Conservation (phyloP, 345 rosid genomes). For the Chamaenerion angustifolium region DNA sequence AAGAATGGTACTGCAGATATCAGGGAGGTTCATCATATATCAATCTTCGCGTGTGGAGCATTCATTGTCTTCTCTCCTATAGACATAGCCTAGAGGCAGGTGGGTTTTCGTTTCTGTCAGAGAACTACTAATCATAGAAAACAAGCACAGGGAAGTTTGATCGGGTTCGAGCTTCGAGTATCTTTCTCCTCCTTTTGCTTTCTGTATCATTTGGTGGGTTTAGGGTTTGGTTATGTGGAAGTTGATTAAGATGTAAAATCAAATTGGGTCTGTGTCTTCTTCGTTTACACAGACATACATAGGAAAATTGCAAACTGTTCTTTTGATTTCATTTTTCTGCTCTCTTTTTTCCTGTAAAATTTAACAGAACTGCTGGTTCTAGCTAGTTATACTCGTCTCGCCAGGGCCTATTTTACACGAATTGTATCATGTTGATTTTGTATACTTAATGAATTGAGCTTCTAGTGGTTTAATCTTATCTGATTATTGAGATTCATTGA, state of each 20-base stretch:
- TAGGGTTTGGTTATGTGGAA: slow-evolving; percentile 9
- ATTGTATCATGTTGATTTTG: background rate
- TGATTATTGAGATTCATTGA: background rate
- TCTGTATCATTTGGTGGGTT: slow-evolving; percentile 14
- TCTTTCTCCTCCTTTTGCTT: slow-evolving; percentile 15
- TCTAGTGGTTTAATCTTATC: background rate
- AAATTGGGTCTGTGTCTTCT: slow-evolving; percentile 6
- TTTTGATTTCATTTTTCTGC: background rate
- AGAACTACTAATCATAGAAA: slow-evolving; percentile 17
- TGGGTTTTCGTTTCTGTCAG: slow-evolving; percentile 16
- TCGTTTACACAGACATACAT: background rate
- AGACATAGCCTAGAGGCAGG: slow-evolving; percentile 12
- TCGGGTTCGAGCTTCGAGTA: slow-evolving; percentile 10
- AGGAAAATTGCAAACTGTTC: background rate
- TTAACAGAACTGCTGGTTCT: slow-evolving; percentile 3
- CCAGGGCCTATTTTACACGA: background rate
- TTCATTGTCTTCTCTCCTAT: slow-evolving; percentile 2
- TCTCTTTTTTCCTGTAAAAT: slow-evolving; percentile 2
- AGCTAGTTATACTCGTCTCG: background rate
- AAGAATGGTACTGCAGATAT: slow-evolving; percentile 10
- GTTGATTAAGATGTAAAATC: slow-evolving; percentile 32
- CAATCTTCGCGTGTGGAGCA: too few species aligned
- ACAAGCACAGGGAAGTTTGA: slow-evolving; percentile 20
- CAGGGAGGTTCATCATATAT: background rate
- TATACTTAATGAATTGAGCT: background rate